These are phyloP conservation scores for Fusarium penzigii DNA, from an alignment of 2,329 filamentous ascomycete genomes.

Conservation along the genomic window DNA sequence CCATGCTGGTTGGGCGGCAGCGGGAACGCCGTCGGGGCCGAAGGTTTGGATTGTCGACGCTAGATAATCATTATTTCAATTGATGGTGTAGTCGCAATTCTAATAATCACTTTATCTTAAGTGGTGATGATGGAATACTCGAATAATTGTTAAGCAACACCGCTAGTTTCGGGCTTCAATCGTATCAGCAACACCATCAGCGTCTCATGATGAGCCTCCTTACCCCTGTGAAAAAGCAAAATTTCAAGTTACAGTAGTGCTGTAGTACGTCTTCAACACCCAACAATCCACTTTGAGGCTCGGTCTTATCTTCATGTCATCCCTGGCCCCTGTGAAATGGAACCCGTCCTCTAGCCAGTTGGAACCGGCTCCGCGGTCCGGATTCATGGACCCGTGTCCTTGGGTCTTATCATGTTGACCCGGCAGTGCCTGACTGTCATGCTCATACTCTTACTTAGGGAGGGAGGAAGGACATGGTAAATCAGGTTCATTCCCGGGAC, in stretches of 20 bases:
- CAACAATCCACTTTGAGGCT: constrained; percentile 19
- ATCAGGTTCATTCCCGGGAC: constrained; percentile 5
- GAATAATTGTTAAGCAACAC: too few species aligned
- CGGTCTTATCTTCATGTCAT: constrained; percentile 22
- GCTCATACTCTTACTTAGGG: neutral
- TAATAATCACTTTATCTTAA: neutral
- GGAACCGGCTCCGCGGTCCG: constrained; percentile 19
- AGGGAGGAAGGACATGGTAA: constrained; percentile 4
- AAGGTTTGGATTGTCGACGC: neutral
- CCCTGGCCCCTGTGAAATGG: neutral
- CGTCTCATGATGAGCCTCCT: constrained; percentile 13
- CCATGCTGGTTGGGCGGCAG: constrained; percentile 17
- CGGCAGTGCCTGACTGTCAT: constrained; percentile 5
- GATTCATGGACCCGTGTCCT: constrained; percentile 15
- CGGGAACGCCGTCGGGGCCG: constrained; percentile 10
- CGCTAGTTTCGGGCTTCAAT: too few species aligned
- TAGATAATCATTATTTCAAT: too few species aligned
- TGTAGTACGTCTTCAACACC: neutral
- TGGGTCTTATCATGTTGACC: constrained; percentile 17
- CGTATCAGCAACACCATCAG: constrained; percentile 1
- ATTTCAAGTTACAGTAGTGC: neutral
- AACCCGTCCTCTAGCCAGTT: constrained; percentile 8
- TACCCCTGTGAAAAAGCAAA: constrained; percentile 4
- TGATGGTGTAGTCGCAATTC: too few species aligned
- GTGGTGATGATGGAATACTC: neutral